Base-by-base conservation (phyloP, 805 yeast species). In the Lachancea mirantina region DNA sequence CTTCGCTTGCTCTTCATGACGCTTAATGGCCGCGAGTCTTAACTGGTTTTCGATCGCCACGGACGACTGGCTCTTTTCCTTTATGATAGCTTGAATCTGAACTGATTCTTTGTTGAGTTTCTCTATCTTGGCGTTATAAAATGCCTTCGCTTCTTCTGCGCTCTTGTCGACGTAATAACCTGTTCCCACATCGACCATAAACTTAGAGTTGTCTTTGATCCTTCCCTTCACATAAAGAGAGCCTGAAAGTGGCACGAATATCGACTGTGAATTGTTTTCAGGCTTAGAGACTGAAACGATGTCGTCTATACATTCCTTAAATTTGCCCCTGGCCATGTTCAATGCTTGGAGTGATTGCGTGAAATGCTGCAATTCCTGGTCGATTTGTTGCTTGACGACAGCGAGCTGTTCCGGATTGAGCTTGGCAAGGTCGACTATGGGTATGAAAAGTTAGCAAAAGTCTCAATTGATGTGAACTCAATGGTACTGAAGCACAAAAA, bases 161-260 rank as follows among this genome's bases (percentile, higher is more conserved):
- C 58, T 58, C 59, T 92, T 92, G 52, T 85, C 95, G 11, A 87
- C 88, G 53, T 72, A 92, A 55, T 92, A 92, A 2, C 97, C 97
- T 0, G 98, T 92, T 21, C 98, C 98, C 16, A 92, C 78, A 53
- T 92, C 98, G 7, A 92, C 95, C 54, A 92, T 65, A 48, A 80
- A 92, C 38, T 70, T 76, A 39, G 78, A 70, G 32, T 70, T 70
- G 37, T 80, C 74, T 26, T 68, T 65, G 32, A 84, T 69, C 34
- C 65, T 72, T 2, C 97, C 98, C 4, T 96, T 95, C 17, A 92
- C 80, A 46, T 92, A 92, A 24, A 92, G 63, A 0, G 96, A 84
- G 13, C 87, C 69, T 0, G 97, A 84, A 40, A 94, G 67, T 5
- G 98, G 98, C 1, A 92, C 84, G 41, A 92, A 64, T 14, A 89